phyloP scores from a whole-genome alignment of 1,284 basidiomycete species.

The Cutaneotrichosporon mucoides region DNA sequence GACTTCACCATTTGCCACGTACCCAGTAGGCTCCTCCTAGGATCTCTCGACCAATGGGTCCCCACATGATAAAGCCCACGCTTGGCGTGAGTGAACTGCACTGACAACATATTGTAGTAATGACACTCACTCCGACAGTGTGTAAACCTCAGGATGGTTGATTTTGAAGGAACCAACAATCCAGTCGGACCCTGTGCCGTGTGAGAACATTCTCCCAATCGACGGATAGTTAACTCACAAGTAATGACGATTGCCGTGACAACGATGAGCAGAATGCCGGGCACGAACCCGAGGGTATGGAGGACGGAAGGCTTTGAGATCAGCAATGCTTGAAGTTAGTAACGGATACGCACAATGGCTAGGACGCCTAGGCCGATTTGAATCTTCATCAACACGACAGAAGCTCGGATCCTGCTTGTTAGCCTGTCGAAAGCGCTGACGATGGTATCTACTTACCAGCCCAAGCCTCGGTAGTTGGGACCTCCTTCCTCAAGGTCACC shows the following conservation, averaged over 20 bases:
- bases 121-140: constrained; percentile 16
- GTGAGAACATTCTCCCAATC: constrained; percentile 2
- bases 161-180: constrained; percentile 15
- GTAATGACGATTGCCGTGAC: constrained; percentile 37
- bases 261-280: constrained; percentile 43
- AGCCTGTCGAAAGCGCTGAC: no score
- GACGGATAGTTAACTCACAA: constrained; percentile 26
- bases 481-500: constrained; percentile 22
- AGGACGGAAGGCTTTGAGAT: constrained; percentile 29
- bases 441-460: constrained; percentile 11
- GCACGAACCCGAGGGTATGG: constrained; percentile 21
- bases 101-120: neutral
- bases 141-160: constrained; percentile 16
- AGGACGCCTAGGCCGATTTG: constrained; percentile 37
- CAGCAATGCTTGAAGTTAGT: neutral
- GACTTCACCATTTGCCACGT: neutral
- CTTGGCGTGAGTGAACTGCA: neutral
- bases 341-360: constrained; percentile 31
- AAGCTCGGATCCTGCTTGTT: neutral
- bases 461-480: constrained; percentile 28
- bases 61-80: constrained; percentile 3
- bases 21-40: constrained; percentile 32
- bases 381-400: constrained; percentile 13
- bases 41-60: constrained; percentile 30
- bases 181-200: constrained; percentile 21